Base-by-base conservation (phyloP, 306 rosid genomes). In the Sicyos baderoa region DNA sequence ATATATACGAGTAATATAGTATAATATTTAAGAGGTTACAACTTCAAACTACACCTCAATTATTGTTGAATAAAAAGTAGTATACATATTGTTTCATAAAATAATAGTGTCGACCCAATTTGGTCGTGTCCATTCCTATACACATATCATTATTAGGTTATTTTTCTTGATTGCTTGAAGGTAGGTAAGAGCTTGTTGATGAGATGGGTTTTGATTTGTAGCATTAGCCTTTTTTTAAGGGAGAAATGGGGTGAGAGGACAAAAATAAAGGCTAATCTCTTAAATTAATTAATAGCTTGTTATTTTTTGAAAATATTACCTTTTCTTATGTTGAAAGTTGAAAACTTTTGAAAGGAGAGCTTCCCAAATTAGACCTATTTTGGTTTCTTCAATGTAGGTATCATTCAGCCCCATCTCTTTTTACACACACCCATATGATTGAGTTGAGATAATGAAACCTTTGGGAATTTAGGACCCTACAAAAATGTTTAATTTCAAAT, bases 341-440 rank as follows among this genome's bases (percentile, higher is more conserved):
- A 42, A 63, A 63, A 40, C 2, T 63, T 63, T 42, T 63, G 51
- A 63, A 63, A 62, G 68, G 40, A 49, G 51, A 40, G 68, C 51
- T 37, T 40, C 45, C 67, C 53, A 42, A 40, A 64, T 44, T 64
- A 44, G 70, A 64, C 70, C 18, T 19, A 42, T 19, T 50, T 64
- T 64, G 53, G 35, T 44, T 64, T 19, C 35, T 64, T 44, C 70
- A 64, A 19, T 64, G 70, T 64, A 64, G 51, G 70, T 64, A 64
- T 17, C 67, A n/a, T 35, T 29, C 22, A 32, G 13, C 67, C 3
- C 4, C 22, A 15, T 59, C 44, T 25, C 64, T 27, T 27, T 7
- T 15, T 22, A 6, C 16, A 47, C 51, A 47, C 5, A 44, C 48
- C 13, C 48, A 44, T 44, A 44, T 0, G 3, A 16, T 7, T 27